A percentile compares a stretch with the other conserved stretches of the same genome.
phyloP scores from a whole-genome alignment of 495 filamentous ascomycete genomes.

The Talaromyces borbonicus region DNA sequence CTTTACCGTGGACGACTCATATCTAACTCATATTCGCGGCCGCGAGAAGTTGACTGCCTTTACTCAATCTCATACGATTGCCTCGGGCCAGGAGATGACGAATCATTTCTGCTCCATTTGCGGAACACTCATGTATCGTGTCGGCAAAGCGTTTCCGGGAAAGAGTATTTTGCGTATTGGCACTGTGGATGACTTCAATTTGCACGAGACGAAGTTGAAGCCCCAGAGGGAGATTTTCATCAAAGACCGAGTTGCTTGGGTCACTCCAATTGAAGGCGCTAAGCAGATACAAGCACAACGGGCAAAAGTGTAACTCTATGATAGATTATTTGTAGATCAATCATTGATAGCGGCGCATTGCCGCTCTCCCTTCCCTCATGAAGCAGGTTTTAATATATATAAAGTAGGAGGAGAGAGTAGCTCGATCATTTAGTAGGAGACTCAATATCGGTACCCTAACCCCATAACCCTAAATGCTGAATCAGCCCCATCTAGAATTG shows the following conservation, averaged over 20 bases:
- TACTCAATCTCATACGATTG: conserved; percentile 29
- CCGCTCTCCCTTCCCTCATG: no score
- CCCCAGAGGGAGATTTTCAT: conserved; percentile 35
- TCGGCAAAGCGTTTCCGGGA: conserved; percentile 24
- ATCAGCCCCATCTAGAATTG: not conserved
- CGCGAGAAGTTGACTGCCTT: conserved; percentile 32
- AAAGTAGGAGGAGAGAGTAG: not conserved
- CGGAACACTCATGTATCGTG: conserved; percentile 45
- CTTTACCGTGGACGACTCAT: conserved; percentile 34
- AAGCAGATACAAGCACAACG: not conserved
- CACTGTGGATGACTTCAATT: conserved; percentile 44
- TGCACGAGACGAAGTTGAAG: conserved; percentile 41
- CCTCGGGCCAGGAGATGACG: conserved; percentile 35
- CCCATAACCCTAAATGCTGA: not conserved
- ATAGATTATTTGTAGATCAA: no score
- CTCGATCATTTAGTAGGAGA: not conserved
- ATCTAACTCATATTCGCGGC: conserved; percentile 39
- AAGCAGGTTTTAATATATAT: no score
- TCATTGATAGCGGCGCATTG: no score
- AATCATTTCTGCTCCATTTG: conserved; percentile 46
- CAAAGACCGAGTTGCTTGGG: conserved; percentile 36
- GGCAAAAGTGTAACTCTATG: not conserved
- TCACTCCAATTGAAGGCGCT: conserved; percentile 23
- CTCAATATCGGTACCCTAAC: not conserved
- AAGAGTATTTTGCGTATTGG: conserved; percentile 39